A percentile compares a stretch with the other conserved stretches of the same genome.
Evolutionary conservation across 2,329 filamentous ascomycete species (phyloP).

Genomic region (Bimuria novae-zelandiae): DNA sequence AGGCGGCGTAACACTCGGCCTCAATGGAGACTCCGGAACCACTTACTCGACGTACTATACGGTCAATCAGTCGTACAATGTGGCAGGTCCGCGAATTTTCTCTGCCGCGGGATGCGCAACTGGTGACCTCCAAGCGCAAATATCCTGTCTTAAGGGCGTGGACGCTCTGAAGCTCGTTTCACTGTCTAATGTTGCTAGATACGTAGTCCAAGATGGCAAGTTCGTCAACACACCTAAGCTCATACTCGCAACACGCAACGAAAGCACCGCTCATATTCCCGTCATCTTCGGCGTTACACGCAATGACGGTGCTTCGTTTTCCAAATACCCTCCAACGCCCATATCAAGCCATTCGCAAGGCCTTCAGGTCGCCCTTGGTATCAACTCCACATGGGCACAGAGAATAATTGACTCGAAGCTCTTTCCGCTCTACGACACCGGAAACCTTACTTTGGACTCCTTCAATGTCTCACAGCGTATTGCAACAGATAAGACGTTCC

Average conservation of each 20-base stretch:
- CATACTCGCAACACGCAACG: conserved; percentile 49
- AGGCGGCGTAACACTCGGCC: conserved; percentile 61
- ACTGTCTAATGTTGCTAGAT: conserved; percentile 53
- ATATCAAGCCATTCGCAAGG: conserved; percentile 50
- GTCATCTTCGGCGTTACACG: conserved; percentile 61
- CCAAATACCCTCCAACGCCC: conserved; percentile 52
- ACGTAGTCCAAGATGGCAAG: conserved; percentile 63
- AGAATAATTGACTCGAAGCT: conserved; percentile 48
- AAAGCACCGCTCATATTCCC: conserved; percentile 54
- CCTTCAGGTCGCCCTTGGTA: conserved; percentile 52
- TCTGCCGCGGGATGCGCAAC: conserved; percentile 57
- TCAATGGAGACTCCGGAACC: conserved; percentile 61
- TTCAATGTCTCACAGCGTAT: conserved; percentile 61
- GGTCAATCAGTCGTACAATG: conserved; percentile 56
- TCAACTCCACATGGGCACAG: conserved; percentile 48
- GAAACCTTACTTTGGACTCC: conserved; percentile 59
- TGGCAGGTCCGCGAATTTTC: conserved; percentile 58
- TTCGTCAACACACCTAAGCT: conserved; percentile 59
- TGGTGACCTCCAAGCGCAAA: conserved; percentile 51
- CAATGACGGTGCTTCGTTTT: conserved; percentile 62
- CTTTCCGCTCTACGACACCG: conserved; percentile 55
- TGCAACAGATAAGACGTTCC: conserved; percentile 63
- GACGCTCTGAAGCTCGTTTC: conserved; percentile 50
- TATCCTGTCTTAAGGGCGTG: conserved; percentile 58
- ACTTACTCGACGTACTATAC: conserved; percentile 65